Evolutionary conservation across 2,329 filamentous ascomycete species (phyloP), one percentile per base, ranked within the genome.

Genomic region (Fusarium denticulatum): DNA sequence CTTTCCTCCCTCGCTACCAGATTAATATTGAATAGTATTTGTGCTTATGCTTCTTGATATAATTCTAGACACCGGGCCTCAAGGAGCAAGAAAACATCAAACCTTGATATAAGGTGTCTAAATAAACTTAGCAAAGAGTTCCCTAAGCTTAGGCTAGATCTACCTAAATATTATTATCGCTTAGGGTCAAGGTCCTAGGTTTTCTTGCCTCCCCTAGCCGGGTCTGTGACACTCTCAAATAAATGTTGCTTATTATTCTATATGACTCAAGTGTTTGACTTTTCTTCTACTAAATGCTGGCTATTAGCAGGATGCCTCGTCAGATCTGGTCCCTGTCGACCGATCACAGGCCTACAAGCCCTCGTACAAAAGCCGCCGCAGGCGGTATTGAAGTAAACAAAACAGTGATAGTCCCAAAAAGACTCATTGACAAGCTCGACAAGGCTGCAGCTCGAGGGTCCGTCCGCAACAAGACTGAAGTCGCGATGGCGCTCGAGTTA

Each of bases 401-500:
- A 22, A 91, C 85, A 0, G 88, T 90, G 16, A 90, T 86, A 6
- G 88, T 88, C 14, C 89, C 88, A 74, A 91, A 90, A 14, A 91
- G 72, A 57, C 86, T 88, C 89, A 91, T 91, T 1, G 87, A 87
- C 30, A 91, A 79, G 71, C 87, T 90, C 24, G 87, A 88, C 57
- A 91, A 80, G 24, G 89, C 88, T 2, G 89, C 89, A 11, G 88
- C 89, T 47, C 89, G 83, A 2, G 88, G 88, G 69, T 91, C 89
- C 2, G 86, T 87, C 5, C 85, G 82, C 5, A 91, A 79, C 5
- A 91, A 80, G 39, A 90, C 77, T 0, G 89, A 88, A 7, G 89
- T 91, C 3, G 85, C 88, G 43, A 91, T 88, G 11, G 89, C 89
- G 8, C 86, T 88, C 1, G 88, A 89, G 76, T 90, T 91, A 4